phyloP scores from a whole-genome alignment of 2,329 filamentous ascomycete genomes.

The Trichophaea hybrida region DNA sequence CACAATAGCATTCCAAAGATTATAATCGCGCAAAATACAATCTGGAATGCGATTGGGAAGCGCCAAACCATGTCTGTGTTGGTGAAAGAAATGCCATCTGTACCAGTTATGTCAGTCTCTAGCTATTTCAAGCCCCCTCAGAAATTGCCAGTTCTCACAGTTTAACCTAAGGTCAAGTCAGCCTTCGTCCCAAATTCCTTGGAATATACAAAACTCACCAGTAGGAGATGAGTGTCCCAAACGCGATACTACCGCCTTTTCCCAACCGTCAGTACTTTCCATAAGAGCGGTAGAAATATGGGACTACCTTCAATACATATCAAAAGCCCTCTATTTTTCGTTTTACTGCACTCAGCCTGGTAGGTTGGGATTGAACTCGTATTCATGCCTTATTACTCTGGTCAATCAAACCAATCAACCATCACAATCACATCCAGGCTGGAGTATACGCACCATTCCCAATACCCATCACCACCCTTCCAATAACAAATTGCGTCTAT shows the following conservation, averaged over 20 bases:
- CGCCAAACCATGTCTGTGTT: constrained; percentile 40
- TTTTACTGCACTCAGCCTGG: constrained; percentile 33
- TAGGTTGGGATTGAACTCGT: constrained; percentile 38
- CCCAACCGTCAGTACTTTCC: too few relatives aligned
- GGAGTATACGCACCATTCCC: constrained; percentile 34
- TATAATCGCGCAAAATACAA: constrained; percentile 46
- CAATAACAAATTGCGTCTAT: constrained; percentile 41
- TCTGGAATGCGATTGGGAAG: constrained; percentile 46
- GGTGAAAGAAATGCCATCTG: constrained; percentile 41
- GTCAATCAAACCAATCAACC: too few relatives aligned
- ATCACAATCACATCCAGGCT: too few relatives aligned
- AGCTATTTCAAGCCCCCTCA: background rate
- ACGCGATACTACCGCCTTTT: constrained; percentile 29
- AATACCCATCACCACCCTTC: constrained; percentile 40
- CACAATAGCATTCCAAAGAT: constrained; percentile 36
- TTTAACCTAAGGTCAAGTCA: background rate
- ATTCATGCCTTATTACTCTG: constrained; percentile 30
- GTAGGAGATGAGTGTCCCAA: constrained; percentile 29
- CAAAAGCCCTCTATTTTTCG: constrained; percentile 45
- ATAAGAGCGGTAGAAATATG: constrained; percentile 16
- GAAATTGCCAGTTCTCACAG: background rate
- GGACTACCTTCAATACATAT: constrained; percentile 44
- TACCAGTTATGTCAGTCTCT: constrained; percentile 30
- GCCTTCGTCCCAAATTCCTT: background rate
- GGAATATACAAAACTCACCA: background rate